Percentiles rank a stretch among this genome's conserved stretches.
Evolutionary conservation across 225 moss, liverwort and hornwort species (phyloP).

Genomic region (Straminergon stramineum): DNA sequence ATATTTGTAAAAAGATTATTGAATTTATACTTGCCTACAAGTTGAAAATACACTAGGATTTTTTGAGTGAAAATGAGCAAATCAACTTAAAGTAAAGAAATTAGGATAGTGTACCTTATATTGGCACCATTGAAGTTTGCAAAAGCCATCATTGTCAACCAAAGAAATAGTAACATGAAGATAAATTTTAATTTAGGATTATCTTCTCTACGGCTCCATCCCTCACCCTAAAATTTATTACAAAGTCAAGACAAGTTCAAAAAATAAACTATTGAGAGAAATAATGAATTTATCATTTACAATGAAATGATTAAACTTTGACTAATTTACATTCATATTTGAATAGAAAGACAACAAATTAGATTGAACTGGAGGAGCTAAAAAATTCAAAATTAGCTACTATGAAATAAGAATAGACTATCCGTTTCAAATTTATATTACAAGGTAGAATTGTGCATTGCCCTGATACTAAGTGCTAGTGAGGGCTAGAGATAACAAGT

Average conservation of each 20-base stretch:
- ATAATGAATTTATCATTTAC: not conserved
- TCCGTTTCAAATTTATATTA: not conserved
- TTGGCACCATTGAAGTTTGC: not conserved
- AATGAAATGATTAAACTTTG: not conserved
- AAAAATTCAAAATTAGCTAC: not conserved
- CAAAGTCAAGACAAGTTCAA: not conserved
- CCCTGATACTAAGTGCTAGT: not conserved
- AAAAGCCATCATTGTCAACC: rapidly evolving
- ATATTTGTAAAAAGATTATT: rapidly evolving
- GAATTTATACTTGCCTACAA: not conserved
- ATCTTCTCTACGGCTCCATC: no score
- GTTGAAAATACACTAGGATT: no score
- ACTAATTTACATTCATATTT: no score
- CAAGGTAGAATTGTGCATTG: not conserved
- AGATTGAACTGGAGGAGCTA: rapidly evolving
- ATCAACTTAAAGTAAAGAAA: not conserved
- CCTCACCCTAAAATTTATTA: no score
- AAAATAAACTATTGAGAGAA: not conserved
- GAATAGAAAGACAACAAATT: not conserved
- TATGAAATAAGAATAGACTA: not conserved
- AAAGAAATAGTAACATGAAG: not conserved
- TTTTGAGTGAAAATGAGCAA: not conserved
- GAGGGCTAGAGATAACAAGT: rapidly evolving
- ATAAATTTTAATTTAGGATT: not conserved
- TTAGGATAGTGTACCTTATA: rapidly evolving